Evolutionary conservation across 1,284 basidiomycete genomes (phyloP).

Genomic region (Ceratobasidium sp.): DNA sequence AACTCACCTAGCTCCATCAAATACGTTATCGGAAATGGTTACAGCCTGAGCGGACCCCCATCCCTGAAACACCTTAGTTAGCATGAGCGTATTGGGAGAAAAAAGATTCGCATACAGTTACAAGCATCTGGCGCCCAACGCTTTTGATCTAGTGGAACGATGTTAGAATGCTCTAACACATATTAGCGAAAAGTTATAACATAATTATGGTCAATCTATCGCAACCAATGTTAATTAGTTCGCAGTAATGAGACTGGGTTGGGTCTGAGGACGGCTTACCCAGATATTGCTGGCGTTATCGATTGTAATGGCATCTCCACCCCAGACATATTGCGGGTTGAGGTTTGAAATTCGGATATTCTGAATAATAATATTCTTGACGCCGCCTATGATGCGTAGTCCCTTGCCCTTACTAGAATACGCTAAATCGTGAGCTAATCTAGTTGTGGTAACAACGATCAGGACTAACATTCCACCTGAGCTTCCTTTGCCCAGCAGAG

Average conservation of each 20-base stretch:
- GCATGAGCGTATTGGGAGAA: background rate
- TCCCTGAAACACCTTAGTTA: slow-evolving; percentile 1
- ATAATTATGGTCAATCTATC: slow-evolving; percentile 51
- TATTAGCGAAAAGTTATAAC: background rate
- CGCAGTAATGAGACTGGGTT: background rate
- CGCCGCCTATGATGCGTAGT: slow-evolving; percentile 10
- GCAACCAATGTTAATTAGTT: background rate
- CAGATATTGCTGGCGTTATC: slow-evolving; percentile 50
- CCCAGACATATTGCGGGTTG: slow-evolving; percentile 53
- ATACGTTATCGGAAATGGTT: slow-evolving; percentile 42
- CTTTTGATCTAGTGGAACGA: slow-evolving; percentile 28
- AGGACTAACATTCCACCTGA: slow-evolving; percentile 44
- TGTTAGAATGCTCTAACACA: background rate
- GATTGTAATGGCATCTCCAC: slow-evolving; percentile 52
- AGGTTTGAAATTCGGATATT: slow-evolving; percentile 53
- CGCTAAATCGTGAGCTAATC: background rate
- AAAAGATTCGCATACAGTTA: slow-evolving; percentile 18
- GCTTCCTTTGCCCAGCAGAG: slow-evolving; percentile 54
- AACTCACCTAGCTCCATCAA: slow-evolving; percentile 39
- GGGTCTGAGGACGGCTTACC: slow-evolving; percentile 48
- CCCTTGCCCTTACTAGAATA: slow-evolving; percentile 37
- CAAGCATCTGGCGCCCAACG: slow-evolving; percentile 41
- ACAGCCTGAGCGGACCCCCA: slow-evolving; percentile 24
- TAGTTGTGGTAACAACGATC: slow-evolving; percentile 8
- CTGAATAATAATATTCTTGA: slow-evolving; percentile 44